phyloP scores from a whole-genome alignment of 345 rosid species.

The Camelina sativa region DNA sequence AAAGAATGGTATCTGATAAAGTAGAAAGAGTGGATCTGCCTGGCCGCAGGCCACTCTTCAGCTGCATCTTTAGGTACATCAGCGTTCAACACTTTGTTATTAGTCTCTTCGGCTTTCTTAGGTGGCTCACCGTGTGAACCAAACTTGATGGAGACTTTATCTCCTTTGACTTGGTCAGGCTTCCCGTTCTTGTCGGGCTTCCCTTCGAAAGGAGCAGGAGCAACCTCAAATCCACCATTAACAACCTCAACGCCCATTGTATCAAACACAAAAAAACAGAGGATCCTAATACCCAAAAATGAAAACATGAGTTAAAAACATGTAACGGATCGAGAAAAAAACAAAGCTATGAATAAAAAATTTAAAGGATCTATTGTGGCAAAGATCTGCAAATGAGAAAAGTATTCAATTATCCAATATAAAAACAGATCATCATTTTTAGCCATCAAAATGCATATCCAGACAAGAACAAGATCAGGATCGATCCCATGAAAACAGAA shows the following conservation, averaged over 20 bases:
- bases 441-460: background rate
- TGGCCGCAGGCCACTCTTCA: slow-evolving; percentile 84
- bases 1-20: slow-evolving; percentile 57
- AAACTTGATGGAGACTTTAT: slow-evolving; percentile 52
- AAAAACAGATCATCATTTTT: slow-evolving; percentile 13
- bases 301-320: background rate
- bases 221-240: slow-evolving; percentile 70
- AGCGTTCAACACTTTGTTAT: slow-evolving; percentile 45
- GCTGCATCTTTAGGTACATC: slow-evolving; percentile 65
- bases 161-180: slow-evolving; percentile 50
- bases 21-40: slow-evolving; percentile 67
- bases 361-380: slow-evolving; percentile 22
- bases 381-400: slow-evolving; percentile 17
- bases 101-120: slow-evolving; percentile 48
- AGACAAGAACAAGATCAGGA: slow-evolving; percentile 28
- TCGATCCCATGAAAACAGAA: background rate
- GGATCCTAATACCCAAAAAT: slow-evolving; percentile 34
- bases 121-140: slow-evolving; percentile 67
- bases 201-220: slow-evolving; percentile 56
- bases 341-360: no score
- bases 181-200: slow-evolving; percentile 59
- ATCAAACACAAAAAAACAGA: slow-evolving; percentile 23
- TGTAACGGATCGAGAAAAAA: slow-evolving; percentile 21
- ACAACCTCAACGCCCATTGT: slow-evolving; percentile 81
- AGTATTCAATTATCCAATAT: background rate